These are phyloP conservation scores for Hyparrhenia diplandra DNA, from an alignment of 176 grass and related monocot genomes.

Conservation along the genomic window DNA sequence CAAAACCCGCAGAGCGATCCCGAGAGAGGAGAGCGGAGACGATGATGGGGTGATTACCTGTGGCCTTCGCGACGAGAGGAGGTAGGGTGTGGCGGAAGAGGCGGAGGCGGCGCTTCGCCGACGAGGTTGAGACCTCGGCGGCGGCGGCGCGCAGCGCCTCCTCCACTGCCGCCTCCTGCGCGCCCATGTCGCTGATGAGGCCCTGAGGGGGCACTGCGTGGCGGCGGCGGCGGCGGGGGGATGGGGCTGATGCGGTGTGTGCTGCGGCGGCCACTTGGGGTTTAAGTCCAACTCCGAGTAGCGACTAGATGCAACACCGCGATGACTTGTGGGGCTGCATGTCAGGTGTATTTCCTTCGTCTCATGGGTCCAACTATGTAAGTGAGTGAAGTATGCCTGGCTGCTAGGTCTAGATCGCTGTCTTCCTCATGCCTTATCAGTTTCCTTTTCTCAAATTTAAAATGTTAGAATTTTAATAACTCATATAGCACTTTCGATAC, in stretches of 20 bases:
- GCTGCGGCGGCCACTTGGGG: slow-evolving; percentile 17
- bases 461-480: too few relatives aligned
- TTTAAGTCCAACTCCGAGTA: slow-evolving; percentile 1
- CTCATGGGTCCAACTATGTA: too few relatives aligned
- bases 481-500: too few relatives aligned
- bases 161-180: slow-evolving; percentile 45
- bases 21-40: background rate
- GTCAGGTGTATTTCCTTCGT: too few relatives aligned
- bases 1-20: background rate
- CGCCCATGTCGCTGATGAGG: slow-evolving; percentile 27
- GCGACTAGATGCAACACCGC: too few relatives aligned
- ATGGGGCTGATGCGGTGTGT: background rate
- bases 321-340: too few relatives aligned
- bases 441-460: too few relatives aligned
- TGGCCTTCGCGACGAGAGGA: slow-evolving; percentile 36
- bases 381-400: too few relatives aligned
- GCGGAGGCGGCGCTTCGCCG: slow-evolving; percentile 66
- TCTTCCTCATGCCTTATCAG: too few relatives aligned
- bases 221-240: slow-evolving; percentile 6
- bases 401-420: too few relatives aligned
- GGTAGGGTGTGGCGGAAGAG: slow-evolving; percentile 68
- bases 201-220: background rate
- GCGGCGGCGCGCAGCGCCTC: slow-evolving; percentile 60
- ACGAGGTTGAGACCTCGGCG: slow-evolving; percentile 66
- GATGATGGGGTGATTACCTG: slow-evolving; percentile 18